These are phyloP conservation scores for Balamuthia mandrillaris DNA, from an alignment of 208 protist genomes.

Conservation along the genomic window DNA sequence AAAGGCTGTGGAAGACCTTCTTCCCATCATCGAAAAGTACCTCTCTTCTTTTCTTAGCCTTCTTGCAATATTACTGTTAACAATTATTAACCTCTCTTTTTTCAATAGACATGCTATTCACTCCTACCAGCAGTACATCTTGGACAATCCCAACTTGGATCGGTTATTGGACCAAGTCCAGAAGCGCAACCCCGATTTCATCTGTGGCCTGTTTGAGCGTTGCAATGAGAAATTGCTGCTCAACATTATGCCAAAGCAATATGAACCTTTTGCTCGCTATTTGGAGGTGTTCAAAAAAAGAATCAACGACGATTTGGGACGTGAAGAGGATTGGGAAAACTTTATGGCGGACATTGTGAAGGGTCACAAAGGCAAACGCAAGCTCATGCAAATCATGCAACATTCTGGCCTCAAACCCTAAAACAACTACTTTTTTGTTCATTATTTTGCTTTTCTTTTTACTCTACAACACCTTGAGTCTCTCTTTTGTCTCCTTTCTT, in stretches of 20 bases:
- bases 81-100: too few relatives aligned
- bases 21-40: neutral
- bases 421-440: too few relatives aligned
- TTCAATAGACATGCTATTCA: neutral
- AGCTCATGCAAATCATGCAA: constrained; percentile 50
- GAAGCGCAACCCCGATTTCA: constrained; percentile 32
- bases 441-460: too few relatives aligned
- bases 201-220: constrained; percentile 3
- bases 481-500: too few relatives aligned
- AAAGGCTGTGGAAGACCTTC: neutral
- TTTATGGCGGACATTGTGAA: constrained; percentile 47
- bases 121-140: constrained; percentile 44
- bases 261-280: constrained; percentile 22
- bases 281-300: constrained; percentile 46
- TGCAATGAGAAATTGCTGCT: constrained; percentile 43
- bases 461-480: too few relatives aligned
- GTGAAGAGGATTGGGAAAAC: neutral
- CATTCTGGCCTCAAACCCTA: too few relatives aligned
- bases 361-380: constrained; percentile 47
- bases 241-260: constrained; percentile 52
- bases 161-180: constrained; percentile 39
- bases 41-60: neutral
- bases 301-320: constrained; percentile 12
- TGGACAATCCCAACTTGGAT: constrained; percentile 22
- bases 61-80: neutral